A percentile compares a stretch with the other conserved stretches of the same genome.
Conservation (phyloP, 179 eudicot genomes). For the Carnegiea gigantea region DNA sequence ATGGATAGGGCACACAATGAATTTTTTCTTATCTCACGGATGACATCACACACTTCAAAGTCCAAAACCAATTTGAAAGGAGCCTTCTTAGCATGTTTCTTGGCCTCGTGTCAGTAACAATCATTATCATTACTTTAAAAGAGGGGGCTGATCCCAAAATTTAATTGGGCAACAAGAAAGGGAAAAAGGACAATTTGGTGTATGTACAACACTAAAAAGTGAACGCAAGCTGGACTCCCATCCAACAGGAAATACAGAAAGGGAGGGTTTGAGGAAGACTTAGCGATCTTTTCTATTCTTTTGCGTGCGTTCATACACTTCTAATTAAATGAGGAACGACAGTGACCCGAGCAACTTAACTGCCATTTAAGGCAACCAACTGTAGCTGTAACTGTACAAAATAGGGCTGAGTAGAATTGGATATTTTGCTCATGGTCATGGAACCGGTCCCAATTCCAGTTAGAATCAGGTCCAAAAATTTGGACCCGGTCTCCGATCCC, state of each 20-base stretch:
- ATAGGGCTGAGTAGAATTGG: too few relatives aligned
- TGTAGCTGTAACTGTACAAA: background rate
- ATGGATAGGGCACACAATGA: too few relatives aligned
- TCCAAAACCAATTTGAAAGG: background rate
- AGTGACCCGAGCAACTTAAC: background rate
- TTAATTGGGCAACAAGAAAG: background rate
- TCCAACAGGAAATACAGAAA: background rate
- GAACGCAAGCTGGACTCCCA: slow-evolving; percentile 3
- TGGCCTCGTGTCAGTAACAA: background rate
- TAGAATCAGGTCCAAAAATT: too few relatives aligned
- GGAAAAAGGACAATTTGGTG: background rate
- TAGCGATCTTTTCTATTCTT: background rate
- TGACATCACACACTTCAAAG: background rate
- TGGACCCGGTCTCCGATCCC: too few relatives aligned
- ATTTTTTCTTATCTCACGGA: background rate
- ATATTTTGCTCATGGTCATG: too few relatives aligned
- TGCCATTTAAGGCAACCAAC: background rate
- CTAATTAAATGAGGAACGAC: background rate
- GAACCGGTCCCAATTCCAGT: too few relatives aligned
- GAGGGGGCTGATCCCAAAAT: background rate
- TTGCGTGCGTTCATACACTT: background rate
- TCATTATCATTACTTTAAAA: background rate
- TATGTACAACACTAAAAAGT: background rate
- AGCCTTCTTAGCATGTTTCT: background rate
- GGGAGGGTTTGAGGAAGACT: too few relatives aligned